Evolutionary conservation across 2,329 filamentous ascomycete species (phyloP).

Genomic region (Hirsutella rhossiliensis): DNA sequence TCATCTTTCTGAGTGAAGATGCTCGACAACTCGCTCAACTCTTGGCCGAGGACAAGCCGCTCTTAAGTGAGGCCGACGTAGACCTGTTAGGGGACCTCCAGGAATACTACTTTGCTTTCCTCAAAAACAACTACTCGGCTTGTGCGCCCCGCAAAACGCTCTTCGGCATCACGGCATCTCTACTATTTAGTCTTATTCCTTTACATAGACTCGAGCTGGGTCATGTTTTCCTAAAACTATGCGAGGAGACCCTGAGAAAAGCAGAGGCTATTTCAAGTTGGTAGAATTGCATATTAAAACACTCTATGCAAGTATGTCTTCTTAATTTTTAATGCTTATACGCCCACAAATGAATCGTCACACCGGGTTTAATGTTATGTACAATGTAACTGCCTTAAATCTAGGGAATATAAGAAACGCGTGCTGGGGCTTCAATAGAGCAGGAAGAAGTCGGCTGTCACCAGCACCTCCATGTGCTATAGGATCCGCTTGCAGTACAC

Average conservation of each 20-base stretch:
- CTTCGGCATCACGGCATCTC: conserved; percentile 15
- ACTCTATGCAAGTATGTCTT: no score
- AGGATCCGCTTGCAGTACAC: no score
- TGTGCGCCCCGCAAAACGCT: conserved; percentile 17
- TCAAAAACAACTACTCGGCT: conserved; percentile 12
- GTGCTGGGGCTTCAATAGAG: no score
- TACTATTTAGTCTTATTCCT: conserved; percentile 18
- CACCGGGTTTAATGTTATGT: no score
- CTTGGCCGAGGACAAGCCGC: conserved; percentile 4
- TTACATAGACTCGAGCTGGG: conserved; percentile 14
- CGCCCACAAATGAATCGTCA: no score
- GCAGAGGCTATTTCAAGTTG: no score
- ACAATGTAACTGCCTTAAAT: no score
- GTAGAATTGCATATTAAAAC: no score
- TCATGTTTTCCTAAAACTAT: conserved; percentile 13
- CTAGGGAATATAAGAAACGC: no score
- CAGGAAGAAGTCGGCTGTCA: no score
- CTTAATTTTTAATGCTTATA: no score
- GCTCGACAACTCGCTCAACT: conserved; percentile 6
- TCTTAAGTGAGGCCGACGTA: conserved; percentile 13
- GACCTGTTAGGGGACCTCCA: conserved; percentile 9
- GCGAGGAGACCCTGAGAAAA: conserved; percentile 14
- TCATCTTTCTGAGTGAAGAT: conserved; percentile 13
- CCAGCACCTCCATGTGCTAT: no score
- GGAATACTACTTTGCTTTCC: conserved; percentile 14